A percentile compares a stretch with the other conserved stretches of the same genome.
These are phyloP conservation scores for Beauveria pseudobassiana DNA, from an alignment of 2,329 filamentous ascomycete genomes.

Conservation along the genomic window DNA sequence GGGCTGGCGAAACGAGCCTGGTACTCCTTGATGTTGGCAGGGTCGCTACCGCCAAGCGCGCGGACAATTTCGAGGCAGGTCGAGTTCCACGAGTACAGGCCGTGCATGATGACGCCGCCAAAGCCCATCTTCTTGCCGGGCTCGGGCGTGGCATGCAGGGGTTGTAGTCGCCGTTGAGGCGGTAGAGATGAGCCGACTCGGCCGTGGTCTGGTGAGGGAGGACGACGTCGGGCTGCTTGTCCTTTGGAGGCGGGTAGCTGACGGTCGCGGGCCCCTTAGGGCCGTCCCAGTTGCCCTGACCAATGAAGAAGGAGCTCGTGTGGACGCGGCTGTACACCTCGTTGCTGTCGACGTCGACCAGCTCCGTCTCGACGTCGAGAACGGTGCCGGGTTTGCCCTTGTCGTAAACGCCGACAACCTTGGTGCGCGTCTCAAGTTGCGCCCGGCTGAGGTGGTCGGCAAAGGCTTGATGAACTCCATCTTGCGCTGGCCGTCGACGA, in stretches of 20 bases:
- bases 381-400: conserved; percentile 81
- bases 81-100: conserved; percentile 80
- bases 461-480: conserved; percentile 71
- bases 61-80: conserved; percentile 67
- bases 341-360: conserved; percentile 62
- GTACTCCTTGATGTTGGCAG: conserved; percentile 78
- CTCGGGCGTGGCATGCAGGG: conserved; percentile 79
- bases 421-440: conserved; percentile 65
- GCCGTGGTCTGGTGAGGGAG: conserved; percentile 62
- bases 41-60: conserved; percentile 66
- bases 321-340: conserved; percentile 66
- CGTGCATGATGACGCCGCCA: conserved; percentile 81
- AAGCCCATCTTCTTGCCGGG: conserved; percentile 87
- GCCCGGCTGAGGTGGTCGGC: conserved; percentile 62
- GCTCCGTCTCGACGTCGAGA: conserved; percentile 67
- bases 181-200: conserved; percentile 70
- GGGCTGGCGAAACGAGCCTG: conserved; percentile 82
- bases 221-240: conserved; percentile 64
- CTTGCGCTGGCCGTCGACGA: conserved; percentile 78
- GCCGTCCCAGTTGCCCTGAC: conserved; percentile 75
- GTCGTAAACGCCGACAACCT: conserved; percentile 80
- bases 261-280: conserved; percentile 79
- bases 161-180: conserved; percentile 91
- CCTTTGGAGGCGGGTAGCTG: conserved; percentile 70
- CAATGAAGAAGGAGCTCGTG: conserved; percentile 71